Percentiles rank a stretch among this genome's conserved stretches.
These are phyloP conservation scores for Nakazawaea pomicola DNA, from an alignment of 805 yeast genomes.

Conservation along the genomic window DNA sequence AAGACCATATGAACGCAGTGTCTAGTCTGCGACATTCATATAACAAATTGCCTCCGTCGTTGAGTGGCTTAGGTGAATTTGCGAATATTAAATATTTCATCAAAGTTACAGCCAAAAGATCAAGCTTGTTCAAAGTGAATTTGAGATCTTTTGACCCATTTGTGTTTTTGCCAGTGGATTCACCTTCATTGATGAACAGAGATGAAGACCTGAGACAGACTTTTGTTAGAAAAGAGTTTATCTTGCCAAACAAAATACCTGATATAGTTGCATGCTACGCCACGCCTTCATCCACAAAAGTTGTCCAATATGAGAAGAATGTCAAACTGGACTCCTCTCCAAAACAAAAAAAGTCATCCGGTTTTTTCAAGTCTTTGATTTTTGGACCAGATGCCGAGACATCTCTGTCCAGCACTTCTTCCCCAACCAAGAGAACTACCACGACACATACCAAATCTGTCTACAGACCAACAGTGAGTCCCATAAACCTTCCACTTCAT, in stretches of 20 bases:
- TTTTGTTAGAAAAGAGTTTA: slow-evolving; percentile 39
- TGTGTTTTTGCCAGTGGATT: slow-evolving; percentile 45
- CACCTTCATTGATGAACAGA: slow-evolving; percentile 18
- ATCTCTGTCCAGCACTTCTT: no score
- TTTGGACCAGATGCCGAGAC: slow-evolving; percentile 17
- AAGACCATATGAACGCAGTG: slow-evolving; percentile 11
- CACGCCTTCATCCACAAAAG: slow-evolving; percentile 16
- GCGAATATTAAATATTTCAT: slow-evolving; percentile 48
- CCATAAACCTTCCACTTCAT: slow-evolving; percentile 32
- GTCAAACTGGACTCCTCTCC: slow-evolving; percentile 9
- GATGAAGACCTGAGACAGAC: slow-evolving; percentile 33
- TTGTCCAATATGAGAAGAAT: slow-evolving; percentile 13
- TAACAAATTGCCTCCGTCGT: slow-evolving; percentile 22
- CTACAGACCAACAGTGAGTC: slow-evolving; percentile 21
- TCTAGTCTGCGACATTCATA: slow-evolving; percentile 12
- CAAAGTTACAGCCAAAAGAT: slow-evolving; percentile 54
- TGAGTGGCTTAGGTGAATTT: slow-evolving; percentile 19
- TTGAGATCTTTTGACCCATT: slow-evolving; percentile 45
- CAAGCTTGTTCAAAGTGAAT: slow-evolving; percentile 43
- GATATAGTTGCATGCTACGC: slow-evolving; percentile 36
- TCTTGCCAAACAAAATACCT: slow-evolving; percentile 35
- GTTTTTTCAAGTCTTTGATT: slow-evolving; percentile 27
- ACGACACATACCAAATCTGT: slow-evolving; percentile 3
- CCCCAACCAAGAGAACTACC: slow-evolving; percentile 15
- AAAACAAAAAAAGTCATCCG: slow-evolving; percentile 17